Evolutionary conservation across 306 rosid species (phyloP).

Genomic region (Acacia acuminata): DNA sequence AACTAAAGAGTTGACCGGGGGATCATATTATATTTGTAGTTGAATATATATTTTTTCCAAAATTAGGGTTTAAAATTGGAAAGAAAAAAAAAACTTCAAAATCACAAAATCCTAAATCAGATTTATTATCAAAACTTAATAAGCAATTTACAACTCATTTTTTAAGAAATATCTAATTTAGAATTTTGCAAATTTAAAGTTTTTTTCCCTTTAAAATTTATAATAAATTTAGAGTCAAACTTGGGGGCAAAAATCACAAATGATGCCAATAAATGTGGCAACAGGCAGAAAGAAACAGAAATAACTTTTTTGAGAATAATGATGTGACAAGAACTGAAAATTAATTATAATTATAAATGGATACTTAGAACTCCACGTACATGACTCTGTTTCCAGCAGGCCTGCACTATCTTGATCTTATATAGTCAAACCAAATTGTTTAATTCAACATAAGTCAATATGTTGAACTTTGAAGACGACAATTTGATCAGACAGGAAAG

Average conservation of each 20-base stretch:
- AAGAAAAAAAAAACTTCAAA: too few relatives aligned
- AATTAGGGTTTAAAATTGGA: background rate
- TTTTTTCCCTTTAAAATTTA: background rate
- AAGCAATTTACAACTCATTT: too few relatives aligned
- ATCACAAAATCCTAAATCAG: too few relatives aligned
- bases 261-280: background rate
- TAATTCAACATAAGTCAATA: background rate
- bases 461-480: background rate
- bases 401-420: conserved; percentile 32
- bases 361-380: background rate
- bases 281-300: too few relatives aligned
- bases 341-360: too few relatives aligned
- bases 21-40: too few relatives aligned
- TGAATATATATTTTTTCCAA: background rate
- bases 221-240: background rate
- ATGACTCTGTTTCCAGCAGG: conserved; percentile 40
- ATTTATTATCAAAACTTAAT: too few relatives aligned
- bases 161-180: too few relatives aligned
- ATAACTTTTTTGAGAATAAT: background rate
- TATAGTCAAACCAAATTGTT: background rate
- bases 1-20: background rate
- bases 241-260: background rate
- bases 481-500: background rate
- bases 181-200: too few relatives aligned
- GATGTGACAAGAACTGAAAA: background rate